Evolutionary conservation across 2,329 filamentous ascomycete species (phyloP).

Genomic region (Metarhizium rileyi): DNA sequence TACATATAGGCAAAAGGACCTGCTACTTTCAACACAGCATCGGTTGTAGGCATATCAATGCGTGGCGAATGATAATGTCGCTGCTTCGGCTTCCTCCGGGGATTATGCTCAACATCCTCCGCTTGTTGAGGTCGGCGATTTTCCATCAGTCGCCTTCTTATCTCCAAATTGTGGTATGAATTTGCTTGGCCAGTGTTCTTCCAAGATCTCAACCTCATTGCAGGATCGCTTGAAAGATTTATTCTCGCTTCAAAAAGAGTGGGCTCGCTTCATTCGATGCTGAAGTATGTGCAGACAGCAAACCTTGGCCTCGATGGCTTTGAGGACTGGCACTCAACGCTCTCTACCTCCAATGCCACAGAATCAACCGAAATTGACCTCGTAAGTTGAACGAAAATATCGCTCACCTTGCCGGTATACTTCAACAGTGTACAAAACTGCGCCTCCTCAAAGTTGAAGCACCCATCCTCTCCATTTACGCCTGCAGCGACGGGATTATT

Average conservation of each 20-base stretch:
- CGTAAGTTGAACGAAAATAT: neutral
- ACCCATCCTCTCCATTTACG: too few species aligned
- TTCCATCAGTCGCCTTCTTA: too few species aligned
- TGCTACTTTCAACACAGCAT: too few species aligned
- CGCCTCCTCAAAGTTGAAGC: slow-evolving; percentile 5
- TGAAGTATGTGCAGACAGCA: neutral
- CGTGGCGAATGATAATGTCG: neutral
- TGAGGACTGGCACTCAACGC: slow-evolving; percentile 6
- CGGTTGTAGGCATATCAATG: too few species aligned
- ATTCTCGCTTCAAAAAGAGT: neutral
- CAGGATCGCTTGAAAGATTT: slow-evolving; percentile 4
- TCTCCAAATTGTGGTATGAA: too few species aligned
- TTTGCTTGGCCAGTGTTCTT: too few species aligned
- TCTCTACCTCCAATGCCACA: neutral
- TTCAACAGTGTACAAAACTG: slow-evolving; percentile 7
- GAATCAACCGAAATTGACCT: slow-evolving; percentile 1
- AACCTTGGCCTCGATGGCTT: slow-evolving; percentile 4
- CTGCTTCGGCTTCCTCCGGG: slow-evolving; percentile 5
- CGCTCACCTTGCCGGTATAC: slow-evolving; percentile 4
- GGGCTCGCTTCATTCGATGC: slow-evolving; percentile 3
- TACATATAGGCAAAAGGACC: too few species aligned
- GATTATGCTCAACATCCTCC: slow-evolving; percentile 6
- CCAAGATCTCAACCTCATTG: too few species aligned
- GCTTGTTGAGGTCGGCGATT: too few species aligned
- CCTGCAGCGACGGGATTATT: slow-evolving; percentile 7